phyloP scores from a whole-genome alignment of 495 filamentous ascomycete species.

The Thozetella sp. region DNA sequence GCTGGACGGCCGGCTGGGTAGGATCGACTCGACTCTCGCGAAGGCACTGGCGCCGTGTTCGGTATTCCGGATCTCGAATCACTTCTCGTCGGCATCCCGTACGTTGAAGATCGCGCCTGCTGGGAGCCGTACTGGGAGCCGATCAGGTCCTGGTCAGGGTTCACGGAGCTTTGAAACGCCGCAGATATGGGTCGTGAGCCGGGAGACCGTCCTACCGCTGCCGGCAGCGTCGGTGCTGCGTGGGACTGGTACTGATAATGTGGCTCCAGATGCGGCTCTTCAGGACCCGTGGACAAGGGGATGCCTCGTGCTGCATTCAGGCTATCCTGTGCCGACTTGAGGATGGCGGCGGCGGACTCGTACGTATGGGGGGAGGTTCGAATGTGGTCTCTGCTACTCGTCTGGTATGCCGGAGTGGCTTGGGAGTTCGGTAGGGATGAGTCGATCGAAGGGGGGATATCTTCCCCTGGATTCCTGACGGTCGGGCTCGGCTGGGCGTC shows the following conservation, averaged over 20 bases:
- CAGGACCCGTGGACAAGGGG: slow-evolving; percentile 39
- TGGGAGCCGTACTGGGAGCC: slow-evolving; percentile 51
- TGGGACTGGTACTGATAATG: slow-evolving; percentile 36
- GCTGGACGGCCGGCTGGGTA: slow-evolving; percentile 60
- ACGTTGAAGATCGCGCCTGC: slow-evolving; percentile 65
- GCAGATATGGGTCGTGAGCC: slow-evolving; percentile 56
- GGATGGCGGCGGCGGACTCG: slow-evolving; percentile 34
- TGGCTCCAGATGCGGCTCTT: slow-evolving; percentile 44
- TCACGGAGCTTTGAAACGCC: slow-evolving; percentile 45
- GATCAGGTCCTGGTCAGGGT: slow-evolving; percentile 32
- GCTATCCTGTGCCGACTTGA: slow-evolving; percentile 30
- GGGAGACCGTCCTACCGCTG: slow-evolving; percentile 14
- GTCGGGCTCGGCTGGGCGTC: slow-evolving; percentile 15
- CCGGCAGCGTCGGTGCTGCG: slow-evolving; percentile 18
- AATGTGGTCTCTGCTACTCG: slow-evolving; percentile 26
- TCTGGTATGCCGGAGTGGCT: slow-evolving; percentile 12
- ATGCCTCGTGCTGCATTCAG: slow-evolving; percentile 25
- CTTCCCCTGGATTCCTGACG: not conserved
- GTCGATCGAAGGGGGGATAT: not conserved
- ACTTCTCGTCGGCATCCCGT: slow-evolving; percentile 54
- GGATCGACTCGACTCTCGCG: slow-evolving; percentile 72
- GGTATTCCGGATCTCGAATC: slow-evolving; percentile 64
- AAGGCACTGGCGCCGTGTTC: slow-evolving; percentile 65
- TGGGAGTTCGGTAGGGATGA: not conserved
- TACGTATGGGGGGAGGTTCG: slow-evolving; percentile 31